A percentile compares a stretch with the other conserved stretches of the same genome.
These are phyloP conservation scores for Naganishia albida DNA, from an alignment of 1,284 basidiomycete species.

Conservation along the genomic window DNA sequence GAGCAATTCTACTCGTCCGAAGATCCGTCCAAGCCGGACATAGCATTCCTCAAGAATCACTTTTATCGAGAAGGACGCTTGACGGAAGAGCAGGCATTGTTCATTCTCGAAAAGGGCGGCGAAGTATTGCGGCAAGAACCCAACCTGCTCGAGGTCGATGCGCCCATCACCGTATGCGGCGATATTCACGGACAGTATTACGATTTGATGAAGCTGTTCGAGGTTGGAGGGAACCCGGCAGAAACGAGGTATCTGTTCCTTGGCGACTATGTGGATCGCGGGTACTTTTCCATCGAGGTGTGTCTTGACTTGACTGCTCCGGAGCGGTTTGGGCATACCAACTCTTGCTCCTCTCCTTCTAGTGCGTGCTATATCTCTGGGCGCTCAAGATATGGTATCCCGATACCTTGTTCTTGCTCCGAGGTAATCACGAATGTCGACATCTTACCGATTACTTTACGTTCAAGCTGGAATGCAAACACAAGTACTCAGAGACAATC, in stretches of 20 bases:
- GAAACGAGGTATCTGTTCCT: conserved; percentile 94
- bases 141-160: conserved; percentile 86
- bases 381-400: conserved; percentile 93
- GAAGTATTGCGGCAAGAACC: conserved; percentile 76
- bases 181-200: conserved; percentile 99
- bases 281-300: conserved; percentile 91
- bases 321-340: conserved; percentile 27
- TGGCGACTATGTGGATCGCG: conserved; percentile 97
- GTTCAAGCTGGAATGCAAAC: conserved; percentile 94
- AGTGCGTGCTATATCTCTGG: conserved; percentile 91
- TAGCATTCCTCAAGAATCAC: conserved; percentile 97
- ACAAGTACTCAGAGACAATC: conserved; percentile 87
- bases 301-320: conserved; percentile 34
- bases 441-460: conserved; percentile 97
- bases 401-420: conserved; percentile 80
- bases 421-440: conserved; percentile 97
- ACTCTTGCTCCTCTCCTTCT: conserved; percentile 7
- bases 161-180: conserved; percentile 93
- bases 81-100: conserved; percentile 85
- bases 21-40: conserved; percentile 84
- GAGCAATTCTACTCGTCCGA: conserved; percentile 88
- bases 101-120: conserved; percentile 81
- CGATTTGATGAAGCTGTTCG: conserved; percentile 97
- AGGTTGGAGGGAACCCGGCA: conserved; percentile 88
- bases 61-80: conserved; percentile 94